Conservation (phyloP, 2,329 filamentous ascomycete genomes). For the Albophoma yamanashiensis region DNA sequence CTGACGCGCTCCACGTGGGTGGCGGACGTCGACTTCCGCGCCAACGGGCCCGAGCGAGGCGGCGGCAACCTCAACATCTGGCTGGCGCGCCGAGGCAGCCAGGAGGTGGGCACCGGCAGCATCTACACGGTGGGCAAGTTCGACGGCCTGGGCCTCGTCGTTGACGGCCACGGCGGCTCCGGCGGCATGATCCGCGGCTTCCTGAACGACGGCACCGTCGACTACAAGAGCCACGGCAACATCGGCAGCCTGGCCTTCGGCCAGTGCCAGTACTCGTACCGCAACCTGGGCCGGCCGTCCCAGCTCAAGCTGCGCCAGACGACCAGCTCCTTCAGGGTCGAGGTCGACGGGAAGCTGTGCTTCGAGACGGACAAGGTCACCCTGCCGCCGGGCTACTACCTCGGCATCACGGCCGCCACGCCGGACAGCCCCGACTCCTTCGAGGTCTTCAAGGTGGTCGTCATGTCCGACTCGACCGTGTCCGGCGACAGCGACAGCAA, state of each 20-base stretch:
- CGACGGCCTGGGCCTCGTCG: constrained; percentile 78
- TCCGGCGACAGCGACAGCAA: constrained; percentile 6
- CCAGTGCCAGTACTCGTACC: constrained; percentile 82
- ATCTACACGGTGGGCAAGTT: constrained; percentile 79
- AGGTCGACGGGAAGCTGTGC: constrained; percentile 69
- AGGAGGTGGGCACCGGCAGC: constrained; percentile 58
- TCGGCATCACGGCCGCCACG: constrained; percentile 80
- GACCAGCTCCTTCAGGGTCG: constrained; percentile 58
- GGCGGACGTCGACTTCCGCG: constrained; percentile 78
- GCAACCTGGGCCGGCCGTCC: constrained; percentile 79
- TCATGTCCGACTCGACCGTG: constrained; percentile 45
- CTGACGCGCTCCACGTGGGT: constrained; percentile 63
- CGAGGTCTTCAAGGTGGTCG: constrained; percentile 79
- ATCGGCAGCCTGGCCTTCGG: constrained; percentile 86
- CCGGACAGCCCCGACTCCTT: constrained; percentile 91
- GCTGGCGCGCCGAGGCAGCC: constrained; percentile 63
- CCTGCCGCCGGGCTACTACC: constrained; percentile 70
- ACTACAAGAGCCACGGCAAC: constrained; percentile 65
- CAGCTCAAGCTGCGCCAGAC: constrained; percentile 64
- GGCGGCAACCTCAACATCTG: constrained; percentile 90
- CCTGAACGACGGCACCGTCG: constrained; percentile 78
- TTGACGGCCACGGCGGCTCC: constrained; percentile 71
- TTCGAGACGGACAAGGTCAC: constrained; percentile 73
- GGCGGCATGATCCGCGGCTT: constrained; percentile 83
- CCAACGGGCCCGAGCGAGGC: constrained; percentile 72